These are phyloP conservation scores for Didymella pomorum DNA, from an alignment of 2,329 filamentous ascomycete species.

Conservation along the genomic window DNA sequence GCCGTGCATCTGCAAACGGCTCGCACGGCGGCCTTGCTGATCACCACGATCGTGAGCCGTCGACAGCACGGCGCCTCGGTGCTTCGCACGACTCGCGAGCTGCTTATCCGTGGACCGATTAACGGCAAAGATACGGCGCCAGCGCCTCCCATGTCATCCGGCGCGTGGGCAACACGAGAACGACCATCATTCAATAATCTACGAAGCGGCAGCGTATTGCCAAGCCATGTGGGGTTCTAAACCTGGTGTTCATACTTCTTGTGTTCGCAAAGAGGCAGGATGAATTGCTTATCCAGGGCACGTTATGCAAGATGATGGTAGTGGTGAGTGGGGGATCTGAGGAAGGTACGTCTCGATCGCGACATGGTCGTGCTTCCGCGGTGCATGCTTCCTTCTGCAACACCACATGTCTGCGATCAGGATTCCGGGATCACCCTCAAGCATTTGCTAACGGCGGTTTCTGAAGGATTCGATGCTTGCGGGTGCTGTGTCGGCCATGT, in stretches of 20 bases:
- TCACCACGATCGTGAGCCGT: conserved; percentile 5
- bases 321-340: conserved; percentile 6
- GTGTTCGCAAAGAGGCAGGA: not conserved
- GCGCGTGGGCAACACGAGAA: conserved; percentile 14
- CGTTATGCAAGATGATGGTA: conserved; percentile 14
- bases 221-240: conserved; percentile 7
- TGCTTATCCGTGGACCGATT: conserved; percentile 9
- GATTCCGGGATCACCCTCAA: conserved; percentile 7
- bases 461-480: conserved; percentile 9
- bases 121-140: conserved; percentile 5
- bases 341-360: conserved; percentile 1
- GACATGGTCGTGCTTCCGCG: conserved; percentile 12
- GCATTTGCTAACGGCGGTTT: conserved; percentile 10
- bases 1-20: conserved; percentile 13
- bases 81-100: not conserved
- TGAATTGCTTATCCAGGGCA: conserved; percentile 10
- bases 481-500: conserved; percentile 4
- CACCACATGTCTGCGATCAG: too few species aligned
- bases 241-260: not conserved
- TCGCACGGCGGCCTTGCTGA: conserved; percentile 6
- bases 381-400: not conserved
- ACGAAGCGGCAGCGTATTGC: conserved; percentile 15
- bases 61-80: conserved; percentile 1
- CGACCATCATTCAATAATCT: conserved; percentile 14
- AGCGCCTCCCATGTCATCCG: conserved; percentile 20